Conservation (phyloP, 192 early-diverging fungal genomes). For the Geranomyces michiganensis region DNA sequence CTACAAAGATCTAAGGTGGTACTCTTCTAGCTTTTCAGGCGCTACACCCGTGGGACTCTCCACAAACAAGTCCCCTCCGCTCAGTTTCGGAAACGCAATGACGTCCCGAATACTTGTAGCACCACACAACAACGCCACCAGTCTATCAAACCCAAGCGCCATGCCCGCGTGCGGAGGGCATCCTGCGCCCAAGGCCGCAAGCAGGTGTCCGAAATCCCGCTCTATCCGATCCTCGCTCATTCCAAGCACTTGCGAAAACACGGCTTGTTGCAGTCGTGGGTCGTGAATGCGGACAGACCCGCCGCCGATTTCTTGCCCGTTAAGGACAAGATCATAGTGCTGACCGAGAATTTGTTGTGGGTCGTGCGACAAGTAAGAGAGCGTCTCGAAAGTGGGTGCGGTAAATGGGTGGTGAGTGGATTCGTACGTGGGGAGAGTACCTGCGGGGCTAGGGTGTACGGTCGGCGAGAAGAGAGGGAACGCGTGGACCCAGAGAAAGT, state of each 20-base stretch:
- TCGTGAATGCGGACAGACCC: slow-evolving; percentile 89
- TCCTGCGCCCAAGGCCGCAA: slow-evolving; percentile 77
- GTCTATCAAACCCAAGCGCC: slow-evolving; percentile 80
- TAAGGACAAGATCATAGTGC: slow-evolving; percentile 89
- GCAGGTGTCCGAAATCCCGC: slow-evolving; percentile 72
- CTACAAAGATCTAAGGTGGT: slow-evolving; percentile 42
- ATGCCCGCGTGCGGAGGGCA: slow-evolving; percentile 92
- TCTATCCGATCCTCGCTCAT: slow-evolving; percentile 34
- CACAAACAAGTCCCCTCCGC: slow-evolving; percentile 81
- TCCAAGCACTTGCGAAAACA: slow-evolving; percentile 73
- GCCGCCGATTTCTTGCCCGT: slow-evolving; percentile 89
- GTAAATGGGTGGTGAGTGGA: slow-evolving; percentile 94
- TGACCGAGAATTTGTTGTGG: slow-evolving; percentile 68
- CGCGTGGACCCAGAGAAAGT: slow-evolving; percentile 86
- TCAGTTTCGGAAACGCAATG: slow-evolving; percentile 90
- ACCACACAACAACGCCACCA: slow-evolving; percentile 75
- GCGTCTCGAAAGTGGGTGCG: slow-evolving; percentile 71
- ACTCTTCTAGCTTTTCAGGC: slow-evolving; percentile 64
- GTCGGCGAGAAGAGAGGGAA: slow-evolving; percentile 87
- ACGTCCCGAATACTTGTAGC: slow-evolving; percentile 81
- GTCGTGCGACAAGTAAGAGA: slow-evolving; percentile 60
- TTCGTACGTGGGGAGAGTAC: slow-evolving; percentile 11
- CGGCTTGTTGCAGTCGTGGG: slow-evolving; percentile 69
- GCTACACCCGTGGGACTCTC: slow-evolving; percentile 70
- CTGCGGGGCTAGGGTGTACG: slow-evolving; percentile 46